Base-by-base conservation (phyloP, 169 alveolate species). In the Cryptosporidium bovis region DNA sequence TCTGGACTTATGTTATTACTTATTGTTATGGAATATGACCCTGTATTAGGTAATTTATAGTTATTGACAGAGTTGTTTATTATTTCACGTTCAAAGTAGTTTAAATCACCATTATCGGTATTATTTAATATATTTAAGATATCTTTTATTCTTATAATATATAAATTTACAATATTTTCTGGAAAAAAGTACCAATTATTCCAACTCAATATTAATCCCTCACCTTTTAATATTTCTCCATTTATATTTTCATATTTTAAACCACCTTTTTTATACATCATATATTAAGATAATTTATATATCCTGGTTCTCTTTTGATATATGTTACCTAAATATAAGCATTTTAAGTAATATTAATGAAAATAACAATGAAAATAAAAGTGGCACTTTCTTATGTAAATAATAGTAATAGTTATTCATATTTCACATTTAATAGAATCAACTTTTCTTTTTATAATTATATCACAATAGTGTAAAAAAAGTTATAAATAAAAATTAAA, bases 151-250 rank as follows among this genome's bases (percentile, higher is more conserved):
- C 15, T 62, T 40, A 46, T 24, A 18, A 77, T 34, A 20, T 53
- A 77, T 18, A 60, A 2, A 44, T 46, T 44, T 20, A 77, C 40
- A 18, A 58, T 40, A 18, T 56, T 53, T 20, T 60, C 69, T 44
- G 69, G 69, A 20, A 62, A 56, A 46, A 77, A 77, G 13, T 77
- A 62, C 85, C 85, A 56, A 51, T 53, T 60, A 58, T 77, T 77
- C 85, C 85, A 77, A 36, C 40, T 56, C 16, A 77, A 29, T 58
- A 51, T 29, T 34, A 77, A 36, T 20, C 77, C 46, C 55, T 77
- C 85, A 3, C 51, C 65, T 24, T 60, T 56, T 44, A 46, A 77
- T 10, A 60, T 56, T 56, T 77, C 66, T 20, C 31, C 77, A 62
- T 77, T 60, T 20, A 16, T 77, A 31, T 56, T 71, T 15, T 60